Percentiles rank a stretch among this genome's conserved stretches.
phyloP scores from a whole-genome alignment of 371 early-diverging fungal species.

The Mortierella sp. region DNA sequence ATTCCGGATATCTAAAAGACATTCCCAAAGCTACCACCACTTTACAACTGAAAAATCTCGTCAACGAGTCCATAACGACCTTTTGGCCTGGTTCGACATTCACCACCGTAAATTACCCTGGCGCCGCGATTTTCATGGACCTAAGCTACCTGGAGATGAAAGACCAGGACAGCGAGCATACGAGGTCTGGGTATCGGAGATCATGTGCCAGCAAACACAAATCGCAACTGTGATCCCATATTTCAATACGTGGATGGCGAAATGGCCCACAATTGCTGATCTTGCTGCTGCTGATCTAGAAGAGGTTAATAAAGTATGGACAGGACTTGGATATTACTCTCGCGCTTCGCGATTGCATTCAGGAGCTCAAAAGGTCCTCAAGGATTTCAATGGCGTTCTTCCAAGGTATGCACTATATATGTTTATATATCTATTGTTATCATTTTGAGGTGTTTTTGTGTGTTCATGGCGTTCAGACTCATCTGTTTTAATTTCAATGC shows the following conservation, averaged over 20 bases:
- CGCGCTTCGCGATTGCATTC: conserved; percentile 80
- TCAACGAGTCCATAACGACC: conserved; percentile 56
- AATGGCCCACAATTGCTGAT: conserved; percentile 80
- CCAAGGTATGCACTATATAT: conserved; percentile 58
- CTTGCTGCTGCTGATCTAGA: conserved; percentile 79
- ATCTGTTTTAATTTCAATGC: not conserved
- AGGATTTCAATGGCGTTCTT: conserved; percentile 66
- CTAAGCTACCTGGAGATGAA: not conserved
- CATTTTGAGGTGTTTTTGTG: too few species aligned
- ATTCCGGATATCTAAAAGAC: conserved; percentile 23
- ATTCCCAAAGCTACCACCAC: conserved; percentile 30
- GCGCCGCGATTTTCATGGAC: conserved; percentile 62
- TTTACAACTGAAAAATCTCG: conserved; percentile 38
- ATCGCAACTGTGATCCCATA: conserved; percentile 83
- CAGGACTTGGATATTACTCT: conserved; percentile 88
- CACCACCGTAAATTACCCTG: conserved; percentile 80
- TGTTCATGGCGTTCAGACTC: not conserved
- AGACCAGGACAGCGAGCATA: conserved; percentile 72
- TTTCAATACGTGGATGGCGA: conserved; percentile 80
- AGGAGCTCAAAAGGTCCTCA: conserved; percentile 75
- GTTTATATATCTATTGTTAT: not conserved
- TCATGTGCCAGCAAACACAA: conserved; percentile 90
- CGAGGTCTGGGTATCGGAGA: conserved; percentile 88
- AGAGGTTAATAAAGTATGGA: conserved; percentile 81
- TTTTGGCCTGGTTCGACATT: conserved; percentile 77